A percentile compares a stretch with the other conserved stretches of the same genome.
Conservation (phyloP, 345 rosid species). For the Camelina neglecta region DNA sequence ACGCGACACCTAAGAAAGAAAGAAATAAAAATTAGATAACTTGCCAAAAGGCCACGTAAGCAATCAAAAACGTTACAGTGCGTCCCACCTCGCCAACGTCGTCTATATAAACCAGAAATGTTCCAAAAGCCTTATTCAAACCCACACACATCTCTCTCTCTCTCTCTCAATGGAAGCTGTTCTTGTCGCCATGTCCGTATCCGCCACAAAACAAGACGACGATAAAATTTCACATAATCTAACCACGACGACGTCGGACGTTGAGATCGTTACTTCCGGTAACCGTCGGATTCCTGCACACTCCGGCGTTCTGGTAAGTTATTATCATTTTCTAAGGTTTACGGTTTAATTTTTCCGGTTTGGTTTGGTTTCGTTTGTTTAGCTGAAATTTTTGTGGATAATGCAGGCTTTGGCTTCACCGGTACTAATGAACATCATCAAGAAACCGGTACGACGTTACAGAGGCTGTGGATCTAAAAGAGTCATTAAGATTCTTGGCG, state of each 20-base stretch:
- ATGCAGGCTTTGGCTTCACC: slow-evolving; percentile 72
- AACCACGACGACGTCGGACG: slow-evolving; percentile 49
- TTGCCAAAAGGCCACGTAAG: slow-evolving; percentile 24
- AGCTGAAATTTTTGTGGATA: not conserved
- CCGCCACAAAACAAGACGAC: slow-evolving; percentile 22
- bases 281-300: slow-evolving; percentile 80
- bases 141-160: slow-evolving; percentile 15
- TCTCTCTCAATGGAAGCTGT: slow-evolving; percentile 32
- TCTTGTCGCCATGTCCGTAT: slow-evolving; percentile 18
- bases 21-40: slow-evolving; percentile 5
- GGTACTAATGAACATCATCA: slow-evolving; percentile 68
- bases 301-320: slow-evolving; percentile 63
- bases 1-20: not conserved
- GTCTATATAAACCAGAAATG: slow-evolving; percentile 24
- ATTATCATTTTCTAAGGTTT: not conserved
- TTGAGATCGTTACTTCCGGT: slow-evolving; percentile 67
- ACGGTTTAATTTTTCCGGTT: not conserved
- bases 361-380: slow-evolving; percentile 9
- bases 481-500: slow-evolving; percentile 76
- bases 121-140: slow-evolving; percentile 16
- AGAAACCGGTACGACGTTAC: slow-evolving; percentile 60
- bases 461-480: slow-evolving; percentile 50
- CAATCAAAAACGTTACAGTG: not conserved
- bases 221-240: slow-evolving; percentile 13
- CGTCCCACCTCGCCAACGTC: slow-evolving; percentile 14